Evolutionary conservation across 1,139 yeast species (phyloP).

Genomic region (Nakaseomyces bracarensis): DNA sequence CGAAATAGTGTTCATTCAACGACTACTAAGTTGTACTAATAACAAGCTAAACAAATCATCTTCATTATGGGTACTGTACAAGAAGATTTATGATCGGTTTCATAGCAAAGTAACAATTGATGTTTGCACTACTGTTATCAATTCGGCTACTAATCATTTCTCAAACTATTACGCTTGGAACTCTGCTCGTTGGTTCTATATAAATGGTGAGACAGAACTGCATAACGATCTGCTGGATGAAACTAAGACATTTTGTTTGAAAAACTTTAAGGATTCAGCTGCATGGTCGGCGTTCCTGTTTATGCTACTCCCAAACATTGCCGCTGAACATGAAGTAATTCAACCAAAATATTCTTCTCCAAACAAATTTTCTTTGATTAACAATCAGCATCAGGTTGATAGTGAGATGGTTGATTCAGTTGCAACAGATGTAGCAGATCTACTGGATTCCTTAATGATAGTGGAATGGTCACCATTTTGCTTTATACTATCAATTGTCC

Average conservation of each 20-base stretch:
- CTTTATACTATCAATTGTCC: slow-evolving; percentile 14
- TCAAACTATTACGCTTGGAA: slow-evolving; percentile 41
- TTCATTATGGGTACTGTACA: slow-evolving; percentile 36
- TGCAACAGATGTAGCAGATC: background rate
- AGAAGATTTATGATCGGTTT: slow-evolving; percentile 25
- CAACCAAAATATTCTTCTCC: too few relatives aligned
- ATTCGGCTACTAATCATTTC: slow-evolving; percentile 33
- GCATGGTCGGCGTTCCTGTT: slow-evolving; percentile 35
- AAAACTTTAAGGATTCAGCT: slow-evolving; percentile 37
- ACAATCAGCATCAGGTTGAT: background rate
- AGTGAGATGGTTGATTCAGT: background rate
- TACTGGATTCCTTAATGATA: background rate
- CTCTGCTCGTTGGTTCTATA: slow-evolving; percentile 33
- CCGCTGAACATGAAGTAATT: too few relatives aligned
- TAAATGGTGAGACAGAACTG: slow-evolving; percentile 11
- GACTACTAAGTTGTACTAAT: slow-evolving; percentile 33
- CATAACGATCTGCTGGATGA: slow-evolving; percentile 14
- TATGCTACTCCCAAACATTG: slow-evolving; percentile 18
- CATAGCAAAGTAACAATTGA: background rate
- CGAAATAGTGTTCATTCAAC: slow-evolving; percentile 27
- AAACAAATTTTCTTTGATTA: too few relatives aligned
- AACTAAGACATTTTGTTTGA: slow-evolving; percentile 31
- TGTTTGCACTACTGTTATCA: slow-evolving; percentile 6
- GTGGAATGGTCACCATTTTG: slow-evolving; percentile 25
- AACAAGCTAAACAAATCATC: slow-evolving; percentile 40